These are phyloP conservation scores for Botryosphaeria agaves DNA, from an alignment of 2,329 filamentous ascomycete genomes.

Conservation along the genomic window DNA sequence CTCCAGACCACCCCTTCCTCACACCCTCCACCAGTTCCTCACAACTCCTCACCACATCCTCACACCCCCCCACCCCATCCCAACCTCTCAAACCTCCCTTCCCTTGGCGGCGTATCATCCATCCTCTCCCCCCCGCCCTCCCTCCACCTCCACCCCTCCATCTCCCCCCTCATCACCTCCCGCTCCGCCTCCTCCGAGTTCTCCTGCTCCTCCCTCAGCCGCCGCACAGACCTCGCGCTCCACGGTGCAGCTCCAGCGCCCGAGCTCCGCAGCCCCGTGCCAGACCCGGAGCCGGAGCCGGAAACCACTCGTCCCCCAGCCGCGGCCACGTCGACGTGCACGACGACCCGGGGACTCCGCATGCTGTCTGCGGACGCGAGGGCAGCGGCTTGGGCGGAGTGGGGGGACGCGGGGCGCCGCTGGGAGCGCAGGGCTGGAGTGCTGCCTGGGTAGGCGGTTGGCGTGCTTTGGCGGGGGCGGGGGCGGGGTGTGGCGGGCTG, in stretches of 20 bases:
- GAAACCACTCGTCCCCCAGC: neutral
- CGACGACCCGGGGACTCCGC: no score
- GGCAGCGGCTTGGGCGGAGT: neutral
- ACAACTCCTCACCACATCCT: no score
- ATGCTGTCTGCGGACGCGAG: no score
- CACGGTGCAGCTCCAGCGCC: neutral
- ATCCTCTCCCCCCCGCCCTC: slow-evolving; percentile 3
- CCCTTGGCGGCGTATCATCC: slow-evolving; percentile 13
- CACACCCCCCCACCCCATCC: slow-evolving; percentile 6
- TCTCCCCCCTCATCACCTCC: slow-evolving; percentile 7
- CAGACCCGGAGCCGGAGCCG: neutral
- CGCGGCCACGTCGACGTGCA: no score
- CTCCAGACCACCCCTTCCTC: no score
- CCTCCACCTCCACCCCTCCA: slow-evolving; percentile 6
- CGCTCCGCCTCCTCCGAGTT: slow-evolving; percentile 8
- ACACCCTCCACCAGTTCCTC: no score
- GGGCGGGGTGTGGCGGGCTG: no score
- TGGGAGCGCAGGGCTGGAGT: no score
- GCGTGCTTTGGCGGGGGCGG: no score
- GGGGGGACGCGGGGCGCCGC: no score
- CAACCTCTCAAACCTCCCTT: slow-evolving; percentile 14
- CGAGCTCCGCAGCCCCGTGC: neutral
- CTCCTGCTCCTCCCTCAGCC: neutral
- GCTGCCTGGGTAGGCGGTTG: no score
- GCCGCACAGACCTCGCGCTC: neutral